phyloP scores from a whole-genome alignment of 1,284 basidiomycete species.

The Ustilago xerochloae region DNA sequence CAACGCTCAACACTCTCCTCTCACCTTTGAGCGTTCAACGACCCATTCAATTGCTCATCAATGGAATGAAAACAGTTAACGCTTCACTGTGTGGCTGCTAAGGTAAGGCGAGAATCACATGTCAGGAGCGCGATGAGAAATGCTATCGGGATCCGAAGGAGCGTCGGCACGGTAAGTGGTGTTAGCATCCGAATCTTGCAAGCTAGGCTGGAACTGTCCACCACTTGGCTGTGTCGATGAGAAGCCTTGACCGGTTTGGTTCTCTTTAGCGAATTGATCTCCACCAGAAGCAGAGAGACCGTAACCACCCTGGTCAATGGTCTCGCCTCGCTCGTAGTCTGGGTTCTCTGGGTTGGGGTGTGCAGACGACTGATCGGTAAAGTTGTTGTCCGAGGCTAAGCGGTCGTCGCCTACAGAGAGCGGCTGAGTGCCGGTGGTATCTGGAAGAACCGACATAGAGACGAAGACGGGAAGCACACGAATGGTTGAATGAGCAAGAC shows the following conservation, averaged over 20 bases:
- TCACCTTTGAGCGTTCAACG: too few species aligned
- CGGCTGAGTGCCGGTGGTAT: constrained; percentile 27
- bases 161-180: constrained; percentile 25
- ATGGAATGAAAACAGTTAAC: too few species aligned
- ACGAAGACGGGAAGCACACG: too few species aligned
- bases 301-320: constrained; percentile 44
- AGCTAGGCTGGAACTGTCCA: constrained; percentile 42
- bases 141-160: constrained; percentile 12
- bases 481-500: too few species aligned
- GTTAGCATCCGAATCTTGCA: constrained; percentile 33
- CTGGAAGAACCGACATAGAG: too few species aligned
- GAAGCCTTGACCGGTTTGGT: constrained; percentile 46
- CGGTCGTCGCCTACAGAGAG: constrained; percentile 42
- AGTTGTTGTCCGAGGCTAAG: constrained; percentile 44
- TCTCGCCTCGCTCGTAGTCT: constrained; percentile 28
- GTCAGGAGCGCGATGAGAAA: constrained; percentile 24
- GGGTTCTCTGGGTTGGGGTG: constrained; percentile 25
- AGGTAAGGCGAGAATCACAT: not conserved
- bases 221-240: constrained; percentile 17
- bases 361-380: constrained; percentile 33
- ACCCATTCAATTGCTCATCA: too few species aligned
- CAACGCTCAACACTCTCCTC: too few species aligned
- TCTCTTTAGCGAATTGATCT: constrained; percentile 39
- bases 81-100: not conserved
- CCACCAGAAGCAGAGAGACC: constrained; percentile 39